These are phyloP conservation scores for Phalaenopsis hybrid DNA, from an alignment of 116 monocot genomes.

Conservation along the genomic window DNA sequence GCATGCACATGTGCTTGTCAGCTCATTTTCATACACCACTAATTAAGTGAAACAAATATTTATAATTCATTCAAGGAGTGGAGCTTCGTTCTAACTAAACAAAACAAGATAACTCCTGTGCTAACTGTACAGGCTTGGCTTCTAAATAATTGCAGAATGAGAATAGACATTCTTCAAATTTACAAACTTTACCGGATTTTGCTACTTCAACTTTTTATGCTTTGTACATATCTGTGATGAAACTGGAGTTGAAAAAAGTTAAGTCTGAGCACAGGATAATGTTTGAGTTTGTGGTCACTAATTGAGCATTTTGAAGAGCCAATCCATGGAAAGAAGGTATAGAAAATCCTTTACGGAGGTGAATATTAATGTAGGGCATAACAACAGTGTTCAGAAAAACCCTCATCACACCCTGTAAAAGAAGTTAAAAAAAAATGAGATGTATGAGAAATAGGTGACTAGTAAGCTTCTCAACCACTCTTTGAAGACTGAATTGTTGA, in stretches of 20 bases:
- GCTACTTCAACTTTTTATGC: not conserved
- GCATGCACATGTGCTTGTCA: not conserved
- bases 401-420: slow-evolving; percentile 47
- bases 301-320: slow-evolving; percentile 52
- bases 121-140: not conserved
- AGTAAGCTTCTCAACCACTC: too few species aligned
- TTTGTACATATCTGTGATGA: not conserved
- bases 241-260: slow-evolving; percentile 12
- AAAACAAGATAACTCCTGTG: not conserved
- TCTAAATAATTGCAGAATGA: not conserved
- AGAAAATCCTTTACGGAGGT: slow-evolving; percentile 57
- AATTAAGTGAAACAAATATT: too few species aligned
- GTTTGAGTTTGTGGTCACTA: slow-evolving; percentile 35
- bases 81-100: too few species aligned
- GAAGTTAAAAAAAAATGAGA: not conserved
- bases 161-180: not conserved
- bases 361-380: slow-evolving; percentile 65
- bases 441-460: too few species aligned
- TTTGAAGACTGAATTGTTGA: too few species aligned
- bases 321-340: slow-evolving; percentile 68
- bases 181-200: not conserved
- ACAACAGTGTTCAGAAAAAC: slow-evolving; percentile 61
- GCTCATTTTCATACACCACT: not conserved
- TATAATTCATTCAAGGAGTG: too few species aligned
- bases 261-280: slow-evolving; percentile 60